Evolutionary conservation across 805 yeast species (phyloP).

Genomic region (Lachancea nothofagi): DNA sequence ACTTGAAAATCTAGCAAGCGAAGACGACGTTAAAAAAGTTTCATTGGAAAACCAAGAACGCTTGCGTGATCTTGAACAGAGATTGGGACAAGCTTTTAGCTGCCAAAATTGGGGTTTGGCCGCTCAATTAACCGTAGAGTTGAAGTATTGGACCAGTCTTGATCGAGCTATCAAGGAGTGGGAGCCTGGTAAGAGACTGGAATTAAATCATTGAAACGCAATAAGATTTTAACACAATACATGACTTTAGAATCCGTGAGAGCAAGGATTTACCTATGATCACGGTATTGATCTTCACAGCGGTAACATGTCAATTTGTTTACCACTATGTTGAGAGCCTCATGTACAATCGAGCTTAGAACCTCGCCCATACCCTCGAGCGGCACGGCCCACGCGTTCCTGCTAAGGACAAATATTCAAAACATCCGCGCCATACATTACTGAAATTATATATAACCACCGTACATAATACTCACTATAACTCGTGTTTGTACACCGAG

Average conservation of each 20-base stretch:
- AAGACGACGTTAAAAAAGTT: slow-evolving; percentile 50
- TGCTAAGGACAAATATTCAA: too few relatives aligned
- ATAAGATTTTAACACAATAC: background rate
- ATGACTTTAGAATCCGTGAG: background rate
- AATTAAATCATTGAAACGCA: slow-evolving; percentile 48
- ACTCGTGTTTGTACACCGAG: too few relatives aligned
- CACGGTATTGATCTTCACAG: background rate
- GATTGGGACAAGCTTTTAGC: slow-evolving; percentile 43
- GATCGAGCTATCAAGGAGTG: slow-evolving; percentile 68
- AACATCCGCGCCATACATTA: too few relatives aligned
- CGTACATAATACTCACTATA: too few relatives aligned
- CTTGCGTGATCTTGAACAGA: slow-evolving; percentile 41
- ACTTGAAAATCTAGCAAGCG: slow-evolving; percentile 58
- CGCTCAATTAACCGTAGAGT: slow-evolving; percentile 57
- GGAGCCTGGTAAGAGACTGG: slow-evolving; percentile 66
- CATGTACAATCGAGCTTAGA: too few relatives aligned
- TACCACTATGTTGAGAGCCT: too few relatives aligned
- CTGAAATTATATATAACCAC: too few relatives aligned
- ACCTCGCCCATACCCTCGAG: too few relatives aligned
- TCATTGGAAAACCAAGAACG: slow-evolving; percentile 53
- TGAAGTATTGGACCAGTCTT: slow-evolving; percentile 83
- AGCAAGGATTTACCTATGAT: background rate
- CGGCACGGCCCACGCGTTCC: too few relatives aligned
- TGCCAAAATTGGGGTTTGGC: slow-evolving; percentile 51
- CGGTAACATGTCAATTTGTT: too few relatives aligned